Evolutionary conservation across 352 stramenopile species (phyloP).

Genomic region (Pythium plurisporium): DNA sequence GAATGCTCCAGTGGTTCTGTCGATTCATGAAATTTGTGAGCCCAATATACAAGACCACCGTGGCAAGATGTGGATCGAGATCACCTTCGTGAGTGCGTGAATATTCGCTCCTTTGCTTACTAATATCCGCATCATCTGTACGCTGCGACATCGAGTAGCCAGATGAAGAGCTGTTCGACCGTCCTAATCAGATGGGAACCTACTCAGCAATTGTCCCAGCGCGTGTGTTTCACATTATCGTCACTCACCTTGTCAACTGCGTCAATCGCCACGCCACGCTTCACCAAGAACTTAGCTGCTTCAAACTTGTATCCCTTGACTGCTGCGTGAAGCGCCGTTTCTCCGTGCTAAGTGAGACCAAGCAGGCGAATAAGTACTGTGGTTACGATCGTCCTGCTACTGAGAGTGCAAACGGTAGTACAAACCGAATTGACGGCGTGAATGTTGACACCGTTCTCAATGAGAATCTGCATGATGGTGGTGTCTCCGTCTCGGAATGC

Average conservation of each 20-base stretch:
- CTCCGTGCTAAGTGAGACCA: background rate
- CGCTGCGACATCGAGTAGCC: background rate
- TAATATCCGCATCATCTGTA: background rate
- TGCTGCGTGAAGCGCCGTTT: background rate
- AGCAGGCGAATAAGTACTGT: background rate
- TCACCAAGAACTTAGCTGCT: background rate
- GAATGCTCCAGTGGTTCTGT: too few species aligned
- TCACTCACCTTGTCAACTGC: background rate
- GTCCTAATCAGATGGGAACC: background rate
- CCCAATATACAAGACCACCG: too few species aligned
- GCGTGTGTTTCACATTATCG: too few species aligned
- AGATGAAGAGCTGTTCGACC: background rate
- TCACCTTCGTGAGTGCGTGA: background rate
- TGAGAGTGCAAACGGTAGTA: background rate
- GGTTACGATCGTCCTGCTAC: too few species aligned
- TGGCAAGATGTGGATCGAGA: too few species aligned
- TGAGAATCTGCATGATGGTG: background rate
- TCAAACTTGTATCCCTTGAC: background rate
- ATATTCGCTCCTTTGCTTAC: background rate
- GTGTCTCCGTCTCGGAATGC: background rate
- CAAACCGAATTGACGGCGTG: background rate
- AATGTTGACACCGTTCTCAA: background rate
- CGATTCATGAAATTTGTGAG: too few species aligned
- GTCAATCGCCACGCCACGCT: background rate
- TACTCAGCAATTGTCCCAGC: background rate